These are phyloP conservation scores for Xylaria cubensis DNA, from an alignment of 495 filamentous ascomycete genomes.

Conservation along the genomic window DNA sequence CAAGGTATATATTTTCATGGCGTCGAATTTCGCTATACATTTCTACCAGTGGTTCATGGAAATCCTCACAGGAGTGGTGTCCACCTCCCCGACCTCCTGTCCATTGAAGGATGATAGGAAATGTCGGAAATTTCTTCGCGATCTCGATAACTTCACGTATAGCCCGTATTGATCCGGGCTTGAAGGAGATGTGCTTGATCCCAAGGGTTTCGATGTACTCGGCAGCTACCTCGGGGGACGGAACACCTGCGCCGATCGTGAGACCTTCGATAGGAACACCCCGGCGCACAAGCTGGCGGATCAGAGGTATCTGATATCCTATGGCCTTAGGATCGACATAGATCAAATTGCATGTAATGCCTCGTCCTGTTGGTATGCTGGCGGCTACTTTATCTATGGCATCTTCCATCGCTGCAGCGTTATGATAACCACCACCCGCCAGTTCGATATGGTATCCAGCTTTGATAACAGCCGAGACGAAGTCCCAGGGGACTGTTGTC, in stretches of 20 bases:
- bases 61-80: slow-evolving; percentile 83
- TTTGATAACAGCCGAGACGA: slow-evolving; percentile 90
- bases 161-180: slow-evolving; percentile 75
- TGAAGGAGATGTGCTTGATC: slow-evolving; percentile 81
- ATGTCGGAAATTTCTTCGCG: slow-evolving; percentile 74
- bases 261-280: slow-evolving; percentile 83
- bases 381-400: slow-evolving; percentile 79
- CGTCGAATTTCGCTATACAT: slow-evolving; percentile 76
- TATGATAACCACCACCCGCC: slow-evolving; percentile 81
- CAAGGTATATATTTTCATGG: slow-evolving; percentile 71
- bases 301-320: slow-evolving; percentile 84
- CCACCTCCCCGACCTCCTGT: slow-evolving; percentile 81
- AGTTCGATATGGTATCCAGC: slow-evolving; percentile 93
- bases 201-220: slow-evolving; percentile 80
- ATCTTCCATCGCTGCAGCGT: slow-evolving; percentile 74
- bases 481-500: slow-evolving; percentile 93
- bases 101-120: slow-evolving; percentile 80
- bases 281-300: slow-evolving; percentile 72
- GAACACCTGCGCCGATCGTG: slow-evolving; percentile 80
- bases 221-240: slow-evolving; percentile 77
- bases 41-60: slow-evolving; percentile 76
- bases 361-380: slow-evolving; percentile 75
- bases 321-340: slow-evolving; percentile 85
- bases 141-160: slow-evolving; percentile 79
- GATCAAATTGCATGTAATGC: slow-evolving; percentile 83